Conservation (phyloP, 2,329 filamentous ascomycete species). For the Fusarium hostae region DNA sequence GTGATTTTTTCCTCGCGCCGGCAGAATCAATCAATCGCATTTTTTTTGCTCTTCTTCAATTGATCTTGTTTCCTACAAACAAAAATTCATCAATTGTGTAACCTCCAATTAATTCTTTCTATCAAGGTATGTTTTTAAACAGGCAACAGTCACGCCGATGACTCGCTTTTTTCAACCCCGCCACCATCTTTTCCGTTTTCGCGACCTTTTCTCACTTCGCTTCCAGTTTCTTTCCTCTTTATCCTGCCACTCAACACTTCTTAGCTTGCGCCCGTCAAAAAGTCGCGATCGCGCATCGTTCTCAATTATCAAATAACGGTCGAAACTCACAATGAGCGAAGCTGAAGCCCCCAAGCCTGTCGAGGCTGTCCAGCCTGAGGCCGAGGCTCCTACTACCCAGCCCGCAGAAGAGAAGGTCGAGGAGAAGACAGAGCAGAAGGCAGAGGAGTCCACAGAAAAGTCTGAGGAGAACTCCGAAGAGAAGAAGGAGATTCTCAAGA, state of each 20-base stretch:
- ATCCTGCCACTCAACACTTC: background rate
- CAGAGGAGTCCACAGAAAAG: slow-evolving; percentile 46
- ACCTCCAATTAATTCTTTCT: background rate
- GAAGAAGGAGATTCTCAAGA: slow-evolving; percentile 56
- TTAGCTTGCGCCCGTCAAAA: slow-evolving; percentile 10
- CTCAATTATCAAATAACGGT: slow-evolving; percentile 3
- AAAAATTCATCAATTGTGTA: background rate
- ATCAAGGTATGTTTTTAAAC: slow-evolving; percentile 25
- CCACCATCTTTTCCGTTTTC: slow-evolving; percentile 43
- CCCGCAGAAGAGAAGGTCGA: slow-evolving; percentile 45
- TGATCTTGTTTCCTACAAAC: background rate
- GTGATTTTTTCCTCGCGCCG: slow-evolving; percentile 39
- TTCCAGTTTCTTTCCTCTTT: slow-evolving; percentile 18
- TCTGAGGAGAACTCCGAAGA: slow-evolving; percentile 38
- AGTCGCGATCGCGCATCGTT: slow-evolving; percentile 20
- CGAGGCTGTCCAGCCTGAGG: slow-evolving; percentile 50
- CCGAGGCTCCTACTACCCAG: slow-evolving; percentile 43
- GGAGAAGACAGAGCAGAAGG: slow-evolving; percentile 38
- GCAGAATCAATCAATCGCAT: slow-evolving; percentile 43
- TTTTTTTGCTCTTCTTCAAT: slow-evolving; percentile 25
- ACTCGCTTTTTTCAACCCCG: slow-evolving; percentile 44
- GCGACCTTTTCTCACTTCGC: slow-evolving; percentile 38
- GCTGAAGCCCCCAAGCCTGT: slow-evolving; percentile 53
- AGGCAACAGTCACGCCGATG: slow-evolving; percentile 33
- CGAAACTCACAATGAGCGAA: slow-evolving; percentile 52